Conservation (phyloP, 73 alveolate genomes). For the Stentor coeruleus region DNA sequence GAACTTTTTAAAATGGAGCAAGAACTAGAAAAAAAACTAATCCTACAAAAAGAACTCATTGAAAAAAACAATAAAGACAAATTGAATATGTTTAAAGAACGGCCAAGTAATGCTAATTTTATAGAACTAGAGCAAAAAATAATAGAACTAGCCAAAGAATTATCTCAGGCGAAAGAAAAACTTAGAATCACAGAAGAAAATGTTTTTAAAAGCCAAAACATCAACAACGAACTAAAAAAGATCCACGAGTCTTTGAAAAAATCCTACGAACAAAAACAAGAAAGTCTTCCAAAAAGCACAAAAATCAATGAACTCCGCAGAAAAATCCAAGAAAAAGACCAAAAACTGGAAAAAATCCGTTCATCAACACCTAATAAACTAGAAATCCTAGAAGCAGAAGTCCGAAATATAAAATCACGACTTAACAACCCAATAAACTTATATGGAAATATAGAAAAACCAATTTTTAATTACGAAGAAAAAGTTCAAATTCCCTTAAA, state of each 20-base stretch:
- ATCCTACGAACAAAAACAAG: background rate
- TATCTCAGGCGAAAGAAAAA: background rate
- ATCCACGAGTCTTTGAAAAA: background rate
- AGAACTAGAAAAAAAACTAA: background rate
- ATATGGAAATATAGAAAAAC: background rate
- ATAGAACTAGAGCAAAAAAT: background rate
- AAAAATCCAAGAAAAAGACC: background rate
- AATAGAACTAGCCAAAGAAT: background rate
- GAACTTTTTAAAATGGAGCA: background rate
- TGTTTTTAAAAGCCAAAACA: background rate
- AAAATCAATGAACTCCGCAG: conserved; percentile 2
- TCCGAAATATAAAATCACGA: background rate
- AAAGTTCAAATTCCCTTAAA: too few relatives aligned
- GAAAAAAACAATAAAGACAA: background rate
- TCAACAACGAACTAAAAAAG: background rate
- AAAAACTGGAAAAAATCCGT: background rate
- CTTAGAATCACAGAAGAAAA: background rate
- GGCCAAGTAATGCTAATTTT: background rate
- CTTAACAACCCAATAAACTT: background rate
- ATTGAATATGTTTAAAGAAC: background rate
- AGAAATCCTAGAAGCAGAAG: conserved; percentile 1
- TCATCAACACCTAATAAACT: background rate
- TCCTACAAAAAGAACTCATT: background rate
- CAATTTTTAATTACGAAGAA: conserved; percentile 5
- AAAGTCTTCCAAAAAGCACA: conserved; percentile 10